A percentile compares a stretch with the other conserved stretches of the same genome.
Conservation (phyloP, 768 basidiomycete species). For the Polyporus arcularius region DNA sequence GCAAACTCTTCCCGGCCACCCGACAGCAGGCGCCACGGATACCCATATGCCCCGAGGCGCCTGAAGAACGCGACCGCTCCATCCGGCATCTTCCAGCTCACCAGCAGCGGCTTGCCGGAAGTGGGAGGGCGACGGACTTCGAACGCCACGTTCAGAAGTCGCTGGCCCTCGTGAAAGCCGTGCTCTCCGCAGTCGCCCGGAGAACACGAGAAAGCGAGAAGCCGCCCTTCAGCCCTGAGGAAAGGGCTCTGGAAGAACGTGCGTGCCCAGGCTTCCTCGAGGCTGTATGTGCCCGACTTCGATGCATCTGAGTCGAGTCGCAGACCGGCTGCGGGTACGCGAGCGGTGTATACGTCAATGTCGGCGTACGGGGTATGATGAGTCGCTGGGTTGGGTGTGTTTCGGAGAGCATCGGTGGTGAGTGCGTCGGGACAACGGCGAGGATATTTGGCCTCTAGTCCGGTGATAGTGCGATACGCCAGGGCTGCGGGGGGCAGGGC, state of each 20-base stretch:
- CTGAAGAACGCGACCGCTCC: background rate
- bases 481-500: background rate
- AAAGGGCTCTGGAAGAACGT: background rate
- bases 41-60: slow-evolving; percentile 2
- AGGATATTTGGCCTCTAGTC: slow-evolving; percentile 4
- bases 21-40: slow-evolving; percentile 7
- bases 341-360: background rate
- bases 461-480: background rate
- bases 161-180: background rate
- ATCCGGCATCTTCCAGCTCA: background rate
- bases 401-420: background rate
- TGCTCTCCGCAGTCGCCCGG: background rate
- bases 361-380: background rate
- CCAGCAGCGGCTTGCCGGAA: slow-evolving; percentile 1
- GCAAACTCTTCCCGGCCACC: slow-evolving; percentile 13
- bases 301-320: background rate
- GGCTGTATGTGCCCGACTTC: background rate
- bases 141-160: background rate
- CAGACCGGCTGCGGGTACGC: background rate
- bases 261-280: slow-evolving; percentile 7
- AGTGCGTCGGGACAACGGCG: background rate
- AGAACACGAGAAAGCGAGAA: background rate
- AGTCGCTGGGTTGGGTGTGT: background rate
- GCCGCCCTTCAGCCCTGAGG: background rate
- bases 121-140: background rate